A percentile compares a stretch with the other conserved stretches of the same genome.
Evolutionary conservation across 2,329 filamentous ascomycete genomes (phyloP).

Genomic region (Colletotrichum acutatum): DNA sequence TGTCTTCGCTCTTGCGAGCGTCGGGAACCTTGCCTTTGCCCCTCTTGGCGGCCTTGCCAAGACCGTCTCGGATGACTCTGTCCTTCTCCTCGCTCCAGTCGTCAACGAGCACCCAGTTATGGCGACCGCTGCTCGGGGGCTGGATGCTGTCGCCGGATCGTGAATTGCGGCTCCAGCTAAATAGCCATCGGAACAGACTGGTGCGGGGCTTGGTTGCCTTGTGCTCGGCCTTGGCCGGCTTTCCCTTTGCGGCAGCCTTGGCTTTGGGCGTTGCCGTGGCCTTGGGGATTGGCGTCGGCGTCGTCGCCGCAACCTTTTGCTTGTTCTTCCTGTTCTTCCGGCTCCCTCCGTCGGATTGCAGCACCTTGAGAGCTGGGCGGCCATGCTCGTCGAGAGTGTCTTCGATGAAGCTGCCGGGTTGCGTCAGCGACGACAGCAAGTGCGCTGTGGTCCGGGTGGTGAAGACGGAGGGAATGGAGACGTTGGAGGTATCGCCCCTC

Average conservation of each 20-base stretch:
- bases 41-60: conserved; percentile 49
- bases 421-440: conserved; percentile 87
- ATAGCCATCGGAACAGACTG: conserved; percentile 59
- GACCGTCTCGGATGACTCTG: conserved; percentile 53
- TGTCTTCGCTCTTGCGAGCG: conserved; percentile 56
- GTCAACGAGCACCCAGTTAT: conserved; percentile 78
- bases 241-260: conserved; percentile 41
- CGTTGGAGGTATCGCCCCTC: conserved; percentile 93
- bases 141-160: conserved; percentile 60
- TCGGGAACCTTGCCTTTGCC: conserved; percentile 39
- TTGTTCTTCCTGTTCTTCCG: conserved; percentile 48
- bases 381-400: conserved; percentile 70
- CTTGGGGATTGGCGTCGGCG: conserved; percentile 41
- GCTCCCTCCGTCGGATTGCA: conserved; percentile 56
- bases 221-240: conserved; percentile 36
- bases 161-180: conserved; percentile 48
- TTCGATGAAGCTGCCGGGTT: conserved; percentile 73
- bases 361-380: conserved; percentile 64
- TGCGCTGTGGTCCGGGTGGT: conserved; percentile 96
- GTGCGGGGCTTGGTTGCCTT: conserved; percentile 37
- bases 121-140: conserved; percentile 77
- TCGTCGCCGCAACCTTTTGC: conserved; percentile 42
- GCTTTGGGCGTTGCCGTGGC: conserved; percentile 41
- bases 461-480: conserved; percentile 94
- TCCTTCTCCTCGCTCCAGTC: conserved; percentile 71